phyloP scores from a whole-genome alignment of 208 protist species.

The Acanthamoeba quina region DNA sequence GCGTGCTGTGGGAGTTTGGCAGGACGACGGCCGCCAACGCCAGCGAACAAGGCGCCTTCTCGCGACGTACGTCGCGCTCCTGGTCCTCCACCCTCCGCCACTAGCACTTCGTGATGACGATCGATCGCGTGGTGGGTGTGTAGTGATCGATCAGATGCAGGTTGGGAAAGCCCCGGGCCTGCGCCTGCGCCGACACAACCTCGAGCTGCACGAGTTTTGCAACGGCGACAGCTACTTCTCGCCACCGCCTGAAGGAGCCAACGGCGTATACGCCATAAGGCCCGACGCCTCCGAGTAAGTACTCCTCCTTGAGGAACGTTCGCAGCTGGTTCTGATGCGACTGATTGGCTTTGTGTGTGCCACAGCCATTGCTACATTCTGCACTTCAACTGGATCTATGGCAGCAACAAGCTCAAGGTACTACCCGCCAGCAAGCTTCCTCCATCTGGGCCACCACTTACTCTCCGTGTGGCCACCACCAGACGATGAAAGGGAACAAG shows the following conservation, averaged over 20 bases:
- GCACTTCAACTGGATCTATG: conserved; percentile 57
- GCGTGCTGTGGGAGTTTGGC: conserved; percentile 32
- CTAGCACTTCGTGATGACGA: background rate
- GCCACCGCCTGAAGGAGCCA: background rate
- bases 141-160: background rate
- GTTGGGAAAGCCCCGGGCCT: background rate
- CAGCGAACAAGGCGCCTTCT: background rate
- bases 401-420: conserved; percentile 62
- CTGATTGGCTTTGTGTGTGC: background rate
- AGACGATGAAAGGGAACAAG: conserved; percentile 2
- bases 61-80: background rate
- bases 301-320: background rate
- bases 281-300: conserved; percentile 41
- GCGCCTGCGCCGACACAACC: background rate
- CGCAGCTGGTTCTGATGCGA: background rate
- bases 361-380: conserved; percentile 39
- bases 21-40: background rate
- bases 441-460: background rate
- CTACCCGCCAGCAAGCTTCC: background rate
- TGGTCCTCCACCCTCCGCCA: too few relatives aligned
- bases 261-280: background rate
- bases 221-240: conserved; percentile 39
- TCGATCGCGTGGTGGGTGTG: background rate
- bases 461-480: background rate
- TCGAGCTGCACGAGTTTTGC: conserved; percentile 56